Conservation (phyloP, 768 basidiomycete species). For the Rhizopogon vinicolor region DNA sequence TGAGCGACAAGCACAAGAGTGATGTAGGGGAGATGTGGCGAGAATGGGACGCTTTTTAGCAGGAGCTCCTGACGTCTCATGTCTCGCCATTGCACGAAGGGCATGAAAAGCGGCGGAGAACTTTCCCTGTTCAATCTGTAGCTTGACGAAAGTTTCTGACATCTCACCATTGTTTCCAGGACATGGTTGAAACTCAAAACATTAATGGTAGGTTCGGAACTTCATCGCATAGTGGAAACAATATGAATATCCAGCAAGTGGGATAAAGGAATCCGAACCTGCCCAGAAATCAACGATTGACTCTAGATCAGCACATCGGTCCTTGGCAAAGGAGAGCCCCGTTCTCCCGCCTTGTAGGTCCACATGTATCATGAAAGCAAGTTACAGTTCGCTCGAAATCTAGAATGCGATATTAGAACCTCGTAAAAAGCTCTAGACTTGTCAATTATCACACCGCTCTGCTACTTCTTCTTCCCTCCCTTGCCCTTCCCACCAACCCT, state of each 20-base stretch:
- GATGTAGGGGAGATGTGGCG: neutral
- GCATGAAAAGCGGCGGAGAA: neutral
- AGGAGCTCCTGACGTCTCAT: neutral
- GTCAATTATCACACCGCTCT: neutral
- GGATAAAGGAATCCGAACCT: neutral
- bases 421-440: neutral
- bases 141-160: neutral
- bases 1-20: no score
- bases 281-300: neutral
- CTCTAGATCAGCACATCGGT: no score
- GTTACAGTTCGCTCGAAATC: neutral
- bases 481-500: conserved; percentile 40
- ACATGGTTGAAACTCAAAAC: neutral
- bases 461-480: conserved; percentile 66
- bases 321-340: neutral
- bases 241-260: neutral
- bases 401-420: neutral
- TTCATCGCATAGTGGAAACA: neutral
- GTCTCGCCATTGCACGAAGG: neutral
- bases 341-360: neutral
- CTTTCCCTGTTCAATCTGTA: neutral
- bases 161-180: neutral
- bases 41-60: neutral
- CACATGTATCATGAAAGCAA: neutral
- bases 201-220: neutral